These are phyloP conservation scores for Didymella pinodella DNA, from an alignment of 2,329 filamentous ascomycete genomes.

Conservation along the genomic window DNA sequence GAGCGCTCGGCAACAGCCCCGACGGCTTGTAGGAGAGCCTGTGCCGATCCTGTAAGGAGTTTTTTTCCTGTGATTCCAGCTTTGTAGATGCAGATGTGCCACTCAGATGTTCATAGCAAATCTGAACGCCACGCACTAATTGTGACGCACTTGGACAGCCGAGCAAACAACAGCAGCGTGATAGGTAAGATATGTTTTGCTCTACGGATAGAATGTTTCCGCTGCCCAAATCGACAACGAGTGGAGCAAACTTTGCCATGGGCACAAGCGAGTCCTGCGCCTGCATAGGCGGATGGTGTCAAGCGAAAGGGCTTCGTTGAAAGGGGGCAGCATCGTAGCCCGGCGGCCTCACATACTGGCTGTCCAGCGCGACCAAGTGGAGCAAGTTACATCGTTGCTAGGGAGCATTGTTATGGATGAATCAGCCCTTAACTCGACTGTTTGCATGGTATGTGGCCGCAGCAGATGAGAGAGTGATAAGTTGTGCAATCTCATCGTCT, in stretches of 20 bases:
- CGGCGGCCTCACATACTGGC: background rate
- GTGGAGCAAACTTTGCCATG: no score
- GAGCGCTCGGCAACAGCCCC: background rate
- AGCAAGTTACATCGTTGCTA: background rate
- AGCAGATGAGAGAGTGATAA: background rate
- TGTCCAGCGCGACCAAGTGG: background rate
- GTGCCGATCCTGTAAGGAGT: background rate
- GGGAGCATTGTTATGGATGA: no score
- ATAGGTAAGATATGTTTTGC: background rate
- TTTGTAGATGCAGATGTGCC: background rate
- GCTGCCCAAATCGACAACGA: no score
- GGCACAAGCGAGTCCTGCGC: no score
- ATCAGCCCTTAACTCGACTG: no score
- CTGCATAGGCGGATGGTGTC: background rate
- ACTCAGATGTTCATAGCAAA: background rate
- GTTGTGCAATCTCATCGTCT: background rate
- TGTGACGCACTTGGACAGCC: background rate
- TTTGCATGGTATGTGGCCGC: background rate
- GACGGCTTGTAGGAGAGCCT: background rate
- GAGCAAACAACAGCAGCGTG: slow-evolving; percentile 2
- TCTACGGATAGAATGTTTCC: background rate
- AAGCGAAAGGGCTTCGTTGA: background rate
- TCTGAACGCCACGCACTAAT: background rate
- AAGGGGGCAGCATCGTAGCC: background rate
- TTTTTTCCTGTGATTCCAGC: background rate